Evolutionary conservation across 345 rosid genomes (phyloP).

Genomic region (Lumnitzera racemosa): DNA sequence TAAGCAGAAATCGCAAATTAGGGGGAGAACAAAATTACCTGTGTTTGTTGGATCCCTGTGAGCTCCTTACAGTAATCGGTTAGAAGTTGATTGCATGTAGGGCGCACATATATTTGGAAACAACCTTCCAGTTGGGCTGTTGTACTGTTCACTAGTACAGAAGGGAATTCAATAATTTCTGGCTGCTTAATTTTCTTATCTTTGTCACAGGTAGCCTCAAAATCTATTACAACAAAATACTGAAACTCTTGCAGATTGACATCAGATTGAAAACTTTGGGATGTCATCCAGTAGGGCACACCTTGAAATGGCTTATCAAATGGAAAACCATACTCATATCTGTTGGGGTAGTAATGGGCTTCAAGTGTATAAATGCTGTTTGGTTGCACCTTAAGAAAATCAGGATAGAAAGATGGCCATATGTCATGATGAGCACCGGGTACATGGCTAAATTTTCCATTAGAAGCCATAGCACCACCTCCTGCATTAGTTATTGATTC

Average conservation of each 20-base stretch:
- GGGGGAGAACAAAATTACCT: conserved; percentile 20
- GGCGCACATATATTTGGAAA: conserved; percentile 46
- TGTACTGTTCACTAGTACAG: conserved; percentile 34
- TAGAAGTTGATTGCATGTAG: conserved; percentile 35
- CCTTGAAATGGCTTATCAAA: conserved; percentile 19
- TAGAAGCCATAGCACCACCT: conserved; percentile 11
- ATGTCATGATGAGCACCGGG: conserved; percentile 10
- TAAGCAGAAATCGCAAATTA: neutral
- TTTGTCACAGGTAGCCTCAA: conserved; percentile 52
- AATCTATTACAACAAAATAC: conserved; percentile 48
- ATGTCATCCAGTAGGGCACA: conserved; percentile 17
- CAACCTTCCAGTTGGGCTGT: conserved; percentile 41
- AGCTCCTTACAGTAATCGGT: conserved; percentile 51
- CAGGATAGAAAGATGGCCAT: conserved; percentile 16
- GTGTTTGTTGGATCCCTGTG: conserved; percentile 43
- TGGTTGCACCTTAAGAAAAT: conserved; percentile 17
- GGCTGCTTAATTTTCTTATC: conserved; percentile 39
- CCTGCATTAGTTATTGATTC: conserved; percentile 9
- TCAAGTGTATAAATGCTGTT: conserved; percentile 10
- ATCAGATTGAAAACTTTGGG: conserved; percentile 16
- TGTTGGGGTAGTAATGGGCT: conserved; percentile 16
- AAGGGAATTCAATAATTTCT: conserved; percentile 52
- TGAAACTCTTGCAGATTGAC: conserved; percentile 25
- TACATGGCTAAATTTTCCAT: conserved; percentile 8
- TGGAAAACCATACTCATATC: conserved; percentile 15